Evolutionary conservation across 805 yeast species (phyloP), one percentile per base, ranked within the genome.

Genomic region (Ogataea glucozyma): DNA sequence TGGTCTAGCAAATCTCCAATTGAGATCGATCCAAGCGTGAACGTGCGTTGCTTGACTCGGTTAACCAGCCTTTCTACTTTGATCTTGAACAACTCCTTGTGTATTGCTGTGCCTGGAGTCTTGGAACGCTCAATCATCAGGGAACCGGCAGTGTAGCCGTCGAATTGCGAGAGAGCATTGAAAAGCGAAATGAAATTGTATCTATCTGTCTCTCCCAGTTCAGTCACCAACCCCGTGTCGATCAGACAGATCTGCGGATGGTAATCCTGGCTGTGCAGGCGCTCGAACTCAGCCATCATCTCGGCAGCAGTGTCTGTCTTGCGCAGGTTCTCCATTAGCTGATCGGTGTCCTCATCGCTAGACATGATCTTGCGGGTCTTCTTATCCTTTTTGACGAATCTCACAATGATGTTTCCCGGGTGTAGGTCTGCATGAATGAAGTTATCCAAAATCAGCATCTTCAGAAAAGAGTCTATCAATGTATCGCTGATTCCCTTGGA

Each of bases 381-480:
- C 40, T 62, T 58, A 31, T 67, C 71, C 1, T 62, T 63, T 45
- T 79, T 78, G 16, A 67, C 24, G 46, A 74, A 77, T 31, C 62
- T 44, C 10, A 61, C 30, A 73, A 89, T 78, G 58, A 93, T 87
- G 62, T 93, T 93, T 3, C 99, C 99, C 0, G 99, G 97, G 54
- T 93, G 99, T 46, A 93, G 71, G 66, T 93, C 99, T 0, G 98
- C 91, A 62, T 93, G 99, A 32, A 90, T 88, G 63, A 93, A 93
- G 62, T 93, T 90, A 66, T 93, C 95, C 41, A 91, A 65, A 39
- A 93, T 84, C 48, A 93, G 71, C 99, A 93, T 93, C 56, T 89
- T 85, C 49, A 93, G 70, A 55, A 93, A 93, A 4, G 97, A 86
- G 61, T 93, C 96, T 18, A 93, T 78, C 7, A 96, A 86, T 48